These are phyloP conservation scores for Ophiorrhiza pumila DNA, from an alignment of 257 asterid genomes.

Conservation along the genomic window DNA sequence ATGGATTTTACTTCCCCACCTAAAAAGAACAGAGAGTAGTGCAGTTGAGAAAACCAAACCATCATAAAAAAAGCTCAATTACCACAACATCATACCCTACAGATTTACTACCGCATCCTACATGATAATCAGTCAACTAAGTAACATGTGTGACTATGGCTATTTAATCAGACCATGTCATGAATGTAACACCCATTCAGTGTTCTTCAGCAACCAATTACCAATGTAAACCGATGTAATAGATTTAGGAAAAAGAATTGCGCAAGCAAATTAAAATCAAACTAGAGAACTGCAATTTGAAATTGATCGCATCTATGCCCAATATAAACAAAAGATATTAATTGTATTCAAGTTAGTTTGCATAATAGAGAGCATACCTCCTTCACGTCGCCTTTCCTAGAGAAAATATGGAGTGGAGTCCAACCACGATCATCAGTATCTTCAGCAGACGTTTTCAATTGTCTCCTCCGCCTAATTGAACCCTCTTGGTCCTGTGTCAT, in stretches of 20 bases:
- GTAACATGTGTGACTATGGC: no score
- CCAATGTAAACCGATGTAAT: no score
- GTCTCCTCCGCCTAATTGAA: conserved; percentile 43
- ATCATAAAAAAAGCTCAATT: neutral
- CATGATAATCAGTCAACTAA: no score
- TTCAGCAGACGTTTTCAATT: conserved; percentile 36
- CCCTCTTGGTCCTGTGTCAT: conserved; percentile 57
- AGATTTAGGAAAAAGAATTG: no score
- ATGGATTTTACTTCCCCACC: neutral
- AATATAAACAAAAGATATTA: no score
- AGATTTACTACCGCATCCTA: no score
- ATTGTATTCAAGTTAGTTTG: neutral
- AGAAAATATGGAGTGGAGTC: conserved; percentile 75
- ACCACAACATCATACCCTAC: neutral
- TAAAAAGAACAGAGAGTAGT: neutral
- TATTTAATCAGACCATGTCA: no score
- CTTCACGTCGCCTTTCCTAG: conserved; percentile 78
- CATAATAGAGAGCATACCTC: conserved; percentile 45
- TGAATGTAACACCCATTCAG: no score
- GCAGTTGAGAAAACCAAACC: neutral
- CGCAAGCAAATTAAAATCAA: no score
- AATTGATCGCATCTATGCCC: no score
- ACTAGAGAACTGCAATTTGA: no score
- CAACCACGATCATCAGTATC: conserved; percentile 93
- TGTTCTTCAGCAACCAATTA: no score